Evolutionary conservation across 176 grass and related monocot genomes (phyloP).

Genomic region (Poa pratensis): DNA sequence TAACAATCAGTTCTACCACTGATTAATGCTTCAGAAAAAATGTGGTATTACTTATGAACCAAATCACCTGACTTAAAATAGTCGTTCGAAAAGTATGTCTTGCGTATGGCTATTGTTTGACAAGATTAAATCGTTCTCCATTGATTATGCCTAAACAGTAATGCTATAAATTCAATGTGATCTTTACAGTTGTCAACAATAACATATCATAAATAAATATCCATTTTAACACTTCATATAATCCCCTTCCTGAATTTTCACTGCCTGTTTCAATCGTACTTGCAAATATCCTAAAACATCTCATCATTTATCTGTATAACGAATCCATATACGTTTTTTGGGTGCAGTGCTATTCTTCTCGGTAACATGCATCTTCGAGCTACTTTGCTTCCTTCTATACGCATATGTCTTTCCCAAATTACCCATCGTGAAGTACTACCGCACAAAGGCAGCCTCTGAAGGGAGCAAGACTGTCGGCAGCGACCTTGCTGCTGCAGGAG

Average conservation of each 20-base stretch:
- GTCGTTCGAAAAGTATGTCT: too few relatives aligned
- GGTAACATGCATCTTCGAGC: conserved; percentile 69
- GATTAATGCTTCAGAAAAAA: too few relatives aligned
- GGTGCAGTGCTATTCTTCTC: conserved; percentile 70
- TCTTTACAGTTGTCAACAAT: background rate
- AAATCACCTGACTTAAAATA: too few relatives aligned
- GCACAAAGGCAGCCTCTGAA: conserved; percentile 66
- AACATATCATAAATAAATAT: background rate
- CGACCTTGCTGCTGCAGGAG: conserved; percentile 68
- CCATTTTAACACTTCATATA: conserved; percentile 18
- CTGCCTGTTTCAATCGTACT: background rate
- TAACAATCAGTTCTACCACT: too few relatives aligned
- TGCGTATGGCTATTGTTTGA: too few relatives aligned
- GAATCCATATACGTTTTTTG: conserved; percentile 8
- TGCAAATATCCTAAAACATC: background rate
- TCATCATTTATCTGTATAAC: background rate
- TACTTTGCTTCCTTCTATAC: conserved; percentile 72
- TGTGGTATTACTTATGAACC: too few relatives aligned
- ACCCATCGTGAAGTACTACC: conserved; percentile 84
- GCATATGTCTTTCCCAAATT: conserved; percentile 82
- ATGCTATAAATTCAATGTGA: conserved; percentile 5
- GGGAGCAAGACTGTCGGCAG: conserved; percentile 64
- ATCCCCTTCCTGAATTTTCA: background rate
- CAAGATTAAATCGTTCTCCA: too few relatives aligned
- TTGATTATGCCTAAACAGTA: background rate